A percentile compares a stretch with the other conserved stretches of the same genome.
Conservation (phyloP, 2,329 filamentous ascomycete genomes). For the Diatrype stigma region DNA sequence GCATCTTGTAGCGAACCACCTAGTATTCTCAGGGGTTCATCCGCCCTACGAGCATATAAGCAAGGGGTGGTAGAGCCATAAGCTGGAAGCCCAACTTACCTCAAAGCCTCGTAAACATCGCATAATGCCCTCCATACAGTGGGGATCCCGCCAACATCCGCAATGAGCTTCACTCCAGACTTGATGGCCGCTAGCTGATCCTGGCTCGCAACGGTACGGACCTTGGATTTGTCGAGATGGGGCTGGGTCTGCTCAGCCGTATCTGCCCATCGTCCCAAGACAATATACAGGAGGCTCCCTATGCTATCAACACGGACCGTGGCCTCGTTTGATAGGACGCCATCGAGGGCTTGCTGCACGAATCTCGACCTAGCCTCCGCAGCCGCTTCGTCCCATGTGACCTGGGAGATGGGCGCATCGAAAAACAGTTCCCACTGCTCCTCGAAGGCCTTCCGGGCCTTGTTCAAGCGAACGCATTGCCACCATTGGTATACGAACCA, state of each 20-base stretch:
- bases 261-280: conserved; percentile 66
- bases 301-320: conserved; percentile 49
- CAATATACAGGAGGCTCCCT: conserved; percentile 55
- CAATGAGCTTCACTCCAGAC: conserved; percentile 47
- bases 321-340: conserved; percentile 41
- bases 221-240: conserved; percentile 36
- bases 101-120: conserved; percentile 47
- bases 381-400: conserved; percentile 64
- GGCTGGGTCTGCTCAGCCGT: conserved; percentile 47
- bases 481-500: conserved; percentile 94
- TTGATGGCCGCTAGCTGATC: conserved; percentile 58
- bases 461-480: conserved; percentile 75
- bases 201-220: conserved; percentile 45
- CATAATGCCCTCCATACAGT: conserved; percentile 49
- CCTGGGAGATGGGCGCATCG: conserved; percentile 36
- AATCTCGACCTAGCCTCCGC: conserved; percentile 54
- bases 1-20: conserved; percentile 43
- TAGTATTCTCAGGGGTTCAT: conserved; percentile 38
- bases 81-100: conserved; percentile 34
- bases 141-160: conserved; percentile 46
- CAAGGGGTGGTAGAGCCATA: conserved; percentile 13
- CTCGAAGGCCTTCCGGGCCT: conserved; percentile 73
- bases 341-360: conserved; percentile 48
- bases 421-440: conserved; percentile 63
- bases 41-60: conserved; percentile 38